Evolutionary conservation across 1,284 basidiomycete genomes (phyloP), one percentile per base, ranked within the genome.

Genomic region (Leccinum variabile): DNA sequence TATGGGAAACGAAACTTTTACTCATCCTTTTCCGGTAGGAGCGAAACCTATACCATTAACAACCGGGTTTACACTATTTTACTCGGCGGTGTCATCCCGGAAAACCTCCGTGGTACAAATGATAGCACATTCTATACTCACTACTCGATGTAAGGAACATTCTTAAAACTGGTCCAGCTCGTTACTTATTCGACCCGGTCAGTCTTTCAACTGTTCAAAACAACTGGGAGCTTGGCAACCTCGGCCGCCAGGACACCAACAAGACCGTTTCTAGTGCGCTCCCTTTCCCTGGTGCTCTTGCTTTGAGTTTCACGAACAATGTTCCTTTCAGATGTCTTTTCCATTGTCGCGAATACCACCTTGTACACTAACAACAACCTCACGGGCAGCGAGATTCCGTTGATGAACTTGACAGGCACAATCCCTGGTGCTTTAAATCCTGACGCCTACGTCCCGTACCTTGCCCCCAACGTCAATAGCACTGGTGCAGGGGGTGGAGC

Each of bases 101-200:
- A 66, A 18, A 59, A 68, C 10, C 70, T 81, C 13, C 65, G 74
- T 28, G 82, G 82, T 46, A 84, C 81, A 5, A 79, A 71, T 9
- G 87, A 89, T 73, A 54, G 73, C 28, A 82, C 80, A 1, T 87
- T 82, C 76, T 88, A 89, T 74, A 84, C 85, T 2, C 89, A 91
- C 73, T 91, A 89, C 77, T 87, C 86, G 8, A 70, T 74, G 54
- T 76, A 56, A 72, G 72, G 9, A 32, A 13, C 13, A 5, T 0
- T n/a, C 4, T 53, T 33, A 11, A 14, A 14, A 32, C 6, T 14
- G 30, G 18, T 32, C 1, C 18, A 16, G 46, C 3, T 6, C 11
- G 30, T 57, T 37, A 25, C 44, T 72, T 13, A 70, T 32, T 22
- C 3, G 50, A 28, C 55, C 25, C 10, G 53, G 11, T 55, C 9